Evolutionary conservation across 768 basidiomycete genomes (phyloP), one percentile per base, ranked within the genome.

Genomic region (Polyporus arcularius): DNA sequence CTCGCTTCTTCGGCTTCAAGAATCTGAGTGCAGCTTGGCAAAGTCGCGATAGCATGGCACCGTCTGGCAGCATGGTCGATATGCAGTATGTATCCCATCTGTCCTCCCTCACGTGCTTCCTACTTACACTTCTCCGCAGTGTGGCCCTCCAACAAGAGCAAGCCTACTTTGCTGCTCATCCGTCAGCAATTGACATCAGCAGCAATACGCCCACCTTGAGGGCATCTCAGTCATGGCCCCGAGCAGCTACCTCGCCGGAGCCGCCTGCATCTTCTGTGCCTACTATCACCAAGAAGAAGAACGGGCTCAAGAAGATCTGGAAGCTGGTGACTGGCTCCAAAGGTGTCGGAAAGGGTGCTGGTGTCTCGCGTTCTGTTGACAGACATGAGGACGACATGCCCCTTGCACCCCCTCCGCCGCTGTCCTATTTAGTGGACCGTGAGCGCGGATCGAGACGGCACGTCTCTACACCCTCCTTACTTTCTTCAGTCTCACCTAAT

Each of bases 21-120:
- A 89, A 89, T 65, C 76, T 89, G 47, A 86, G 85, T 58, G 74
- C 84, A 21, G 87, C 86, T 12, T 91, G 87, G 85, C 79, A 83
- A 65, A 93, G 90, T 70, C 89, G 88, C 67, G 89, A 92, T 59
- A 93, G 91, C 71, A 75, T 94, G 41, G 88, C 90, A 1, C 81
- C 83, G n/a, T 90, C 91, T 3, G 92, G 92, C 55, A 94, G 92
- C 68, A 92, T 94, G 90, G 76, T 94, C 65, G 90, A 94, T 72
- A 94, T 94, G 92, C 92, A 94, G 92, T 94, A 76, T 64, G 90
- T 86, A 26, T 51, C 9, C 46, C 57, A 52, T 30, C 26, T 26
- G 14, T 54, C 41, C 48, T 28, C 32, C 46, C 26, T 53, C 16
- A 21, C 53, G 35, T 46, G 28, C 30, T 42, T 53, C 47, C 53